phyloP scores from a whole-genome alignment of 352 stramenopile genomes.

The Achlya hypogyna region DNA sequence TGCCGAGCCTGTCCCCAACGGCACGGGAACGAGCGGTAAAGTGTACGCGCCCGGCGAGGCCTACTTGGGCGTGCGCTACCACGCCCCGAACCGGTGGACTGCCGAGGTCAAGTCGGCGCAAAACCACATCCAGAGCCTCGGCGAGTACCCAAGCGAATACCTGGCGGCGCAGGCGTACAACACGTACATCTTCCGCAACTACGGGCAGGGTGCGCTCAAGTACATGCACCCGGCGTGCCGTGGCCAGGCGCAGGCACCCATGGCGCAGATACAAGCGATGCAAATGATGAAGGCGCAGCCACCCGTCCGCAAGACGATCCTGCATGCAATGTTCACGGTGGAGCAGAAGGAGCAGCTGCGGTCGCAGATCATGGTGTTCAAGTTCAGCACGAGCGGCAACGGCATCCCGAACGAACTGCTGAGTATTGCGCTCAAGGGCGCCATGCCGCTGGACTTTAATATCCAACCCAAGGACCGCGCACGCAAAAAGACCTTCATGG shows the following conservation, averaged over 20 bases:
- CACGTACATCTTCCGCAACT: conserved; percentile 77
- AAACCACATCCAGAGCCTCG: conserved; percentile 49
- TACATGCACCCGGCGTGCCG: conserved; percentile 75
- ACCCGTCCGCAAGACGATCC: conserved; percentile 27
- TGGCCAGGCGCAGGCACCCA: conserved; percentile 17
- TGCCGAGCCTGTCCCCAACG: not conserved
- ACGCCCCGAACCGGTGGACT: conserved; percentile 63
- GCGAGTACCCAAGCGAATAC: conserved; percentile 57
- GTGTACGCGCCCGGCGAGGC: conserved; percentile 71
- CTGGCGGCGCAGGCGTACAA: conserved; percentile 81
- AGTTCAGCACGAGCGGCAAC: conserved; percentile 73
- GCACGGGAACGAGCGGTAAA: conserved; percentile 22
- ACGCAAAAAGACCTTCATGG: conserved; percentile 18
- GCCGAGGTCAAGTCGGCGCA: conserved; percentile 39
- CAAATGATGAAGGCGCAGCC: conserved; percentile 12
- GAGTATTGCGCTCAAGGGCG: conserved; percentile 33
- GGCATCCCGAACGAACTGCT: conserved; percentile 72
- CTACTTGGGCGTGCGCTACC: conserved; percentile 76
- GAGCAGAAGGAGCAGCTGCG: conserved; percentile 84
- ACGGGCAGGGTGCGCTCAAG: conserved; percentile 63
- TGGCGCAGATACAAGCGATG: not conserved
- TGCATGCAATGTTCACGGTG: conserved; percentile 57
- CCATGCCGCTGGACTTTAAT: conserved; percentile 9
- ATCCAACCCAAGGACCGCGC: conserved; percentile 9
- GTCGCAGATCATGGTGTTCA: conserved; percentile 88